Conservation (phyloP, 441 rosid species). For the Croton laevigatus region DNA sequence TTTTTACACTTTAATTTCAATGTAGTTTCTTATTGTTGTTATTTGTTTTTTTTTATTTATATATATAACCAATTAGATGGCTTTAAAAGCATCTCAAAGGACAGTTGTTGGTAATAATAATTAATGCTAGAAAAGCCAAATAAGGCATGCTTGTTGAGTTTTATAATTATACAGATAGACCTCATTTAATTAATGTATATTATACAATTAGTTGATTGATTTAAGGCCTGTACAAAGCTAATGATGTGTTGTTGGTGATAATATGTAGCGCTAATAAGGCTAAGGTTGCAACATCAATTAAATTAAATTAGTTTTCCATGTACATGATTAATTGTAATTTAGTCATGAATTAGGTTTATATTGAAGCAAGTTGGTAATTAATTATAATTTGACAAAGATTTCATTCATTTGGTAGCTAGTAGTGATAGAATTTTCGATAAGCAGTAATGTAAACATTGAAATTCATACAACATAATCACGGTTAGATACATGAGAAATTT, state of each 20-base stretch:
- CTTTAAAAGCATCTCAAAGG: conserved; percentile 36
- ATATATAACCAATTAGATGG: conserved; percentile 7
- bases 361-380: too few species aligned
- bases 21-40: too few species aligned
- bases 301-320: neutral
- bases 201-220: conserved; percentile 18
- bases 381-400: too few species aligned
- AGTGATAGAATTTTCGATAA: too few species aligned
- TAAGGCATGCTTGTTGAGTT: conserved; percentile 15
- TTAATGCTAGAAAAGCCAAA: conserved; percentile 30
- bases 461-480: too few species aligned
- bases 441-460: too few species aligned
- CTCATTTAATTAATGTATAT: neutral
- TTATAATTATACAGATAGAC: conserved; percentile 3
- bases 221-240: conserved; percentile 16
- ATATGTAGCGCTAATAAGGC: neutral
- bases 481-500: too few species aligned
- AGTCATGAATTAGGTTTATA: conserved; percentile 19
- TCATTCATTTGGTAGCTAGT: too few species aligned
- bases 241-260: conserved; percentile 20
- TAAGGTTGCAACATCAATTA: conserved; percentile 4
- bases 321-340: conserved; percentile 11
- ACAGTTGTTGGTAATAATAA: conserved; percentile 14
- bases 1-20: neutral
- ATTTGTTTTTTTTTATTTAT: too few species aligned